Base-by-base conservation (phyloP, 208 protist species). In the Trypanosoma rangeli region DNA sequence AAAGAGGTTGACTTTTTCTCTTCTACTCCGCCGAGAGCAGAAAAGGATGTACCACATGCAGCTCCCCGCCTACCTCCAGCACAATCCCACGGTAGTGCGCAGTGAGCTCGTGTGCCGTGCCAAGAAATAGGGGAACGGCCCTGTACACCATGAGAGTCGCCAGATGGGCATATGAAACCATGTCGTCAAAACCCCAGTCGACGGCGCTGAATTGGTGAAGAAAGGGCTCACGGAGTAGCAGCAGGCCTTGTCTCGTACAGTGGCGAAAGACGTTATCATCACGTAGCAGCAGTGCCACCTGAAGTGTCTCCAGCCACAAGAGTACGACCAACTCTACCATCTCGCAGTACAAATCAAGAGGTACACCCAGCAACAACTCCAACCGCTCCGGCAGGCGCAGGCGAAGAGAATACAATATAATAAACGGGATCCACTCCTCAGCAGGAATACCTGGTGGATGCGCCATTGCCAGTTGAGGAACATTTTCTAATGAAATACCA, bases 11-110 rank as follows among this genome's bases (percentile, higher is more conserved):
- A 13, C n/a, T 15, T 22, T 15, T 58, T 58, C 5, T 10, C 7
- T 55, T 55, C 54, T 54, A 61, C 26, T 59, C 29, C 70, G 49
- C 13, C 1, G 8, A 16, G 24, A 28, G 64, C 22, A 94, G 63
- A 31, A 86, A 69, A 0, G 89, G 89, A 48, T 92, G 89, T 35
- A 92, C 68, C 46, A 94, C 89, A 20, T 72, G 79, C 5, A 94
- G 74, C 42, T 71, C 56, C 5, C 44, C 53, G 20, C 73, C 73
- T 5, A 83, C 76, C 5, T 85, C 74, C 50, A 94, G 66, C n/a
- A 92, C 79, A 48, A 80, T 68, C 33, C 70, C 54, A 29, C 89
- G 86, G 73, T 85, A 92, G 35, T 64, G 61, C 18, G 53, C 22
- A 7, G 83, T 85, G 12, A 64, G 50, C 12, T 75, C 67, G 4